phyloP scores from a whole-genome alignment of 352 stramenopile species.

The Globisporangium cystogenes region DNA sequence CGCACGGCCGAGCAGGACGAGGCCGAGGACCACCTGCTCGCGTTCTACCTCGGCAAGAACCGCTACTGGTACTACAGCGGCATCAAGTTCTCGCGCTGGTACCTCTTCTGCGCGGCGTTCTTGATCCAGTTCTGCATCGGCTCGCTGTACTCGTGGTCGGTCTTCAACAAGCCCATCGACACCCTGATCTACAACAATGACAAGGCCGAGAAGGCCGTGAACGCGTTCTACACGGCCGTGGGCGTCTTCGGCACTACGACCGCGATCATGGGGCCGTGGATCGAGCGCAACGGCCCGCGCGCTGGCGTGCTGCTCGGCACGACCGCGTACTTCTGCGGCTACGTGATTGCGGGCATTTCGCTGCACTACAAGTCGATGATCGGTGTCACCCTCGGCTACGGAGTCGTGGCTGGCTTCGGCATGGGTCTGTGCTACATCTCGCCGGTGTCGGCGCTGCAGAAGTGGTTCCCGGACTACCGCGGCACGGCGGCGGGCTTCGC shows the following conservation, averaged over 20 bases:
- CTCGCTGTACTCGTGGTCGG: conserved; percentile 70
- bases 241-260: conserved; percentile 56
- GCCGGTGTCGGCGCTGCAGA: conserved; percentile 64
- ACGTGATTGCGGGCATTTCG: conserved; percentile 42
- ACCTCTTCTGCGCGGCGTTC: conserved; percentile 60
- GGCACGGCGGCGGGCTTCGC: conserved; percentile 64
- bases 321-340: conserved; percentile 43
- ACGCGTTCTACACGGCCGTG: conserved; percentile 68
- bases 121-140: conserved; percentile 70
- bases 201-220: conserved; percentile 51
- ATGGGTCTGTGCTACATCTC: conserved; percentile 74
- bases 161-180: conserved; percentile 73
- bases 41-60: conserved; percentile 43
- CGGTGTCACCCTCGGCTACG: conserved; percentile 63
- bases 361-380: conserved; percentile 40
- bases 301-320: conserved; percentile 40
- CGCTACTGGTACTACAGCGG: conserved; percentile 33
- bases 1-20: conserved; percentile 42
- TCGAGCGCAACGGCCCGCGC: conserved; percentile 57
- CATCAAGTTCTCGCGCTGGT: conserved; percentile 57
- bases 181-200: conserved; percentile 35
- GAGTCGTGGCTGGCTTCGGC: conserved; percentile 54
- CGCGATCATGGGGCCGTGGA: conserved; percentile 61
- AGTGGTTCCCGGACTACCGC: conserved; percentile 77
- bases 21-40: conserved; percentile 48